Conservation (phyloP, 257 asterid species). For the Ajuga chamaepitys region DNA sequence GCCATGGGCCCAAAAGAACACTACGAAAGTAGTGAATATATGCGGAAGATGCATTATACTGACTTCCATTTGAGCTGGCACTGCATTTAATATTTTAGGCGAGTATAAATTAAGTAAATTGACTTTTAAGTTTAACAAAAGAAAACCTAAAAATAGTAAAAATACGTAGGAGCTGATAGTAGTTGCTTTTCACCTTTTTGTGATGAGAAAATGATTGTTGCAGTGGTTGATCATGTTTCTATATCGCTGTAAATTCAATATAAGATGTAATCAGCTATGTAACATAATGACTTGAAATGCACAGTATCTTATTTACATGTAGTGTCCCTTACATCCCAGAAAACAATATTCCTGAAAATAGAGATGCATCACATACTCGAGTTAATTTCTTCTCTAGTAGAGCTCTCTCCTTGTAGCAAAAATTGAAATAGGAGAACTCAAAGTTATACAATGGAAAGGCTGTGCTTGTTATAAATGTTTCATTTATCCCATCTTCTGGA, state of each 20-base stretch:
- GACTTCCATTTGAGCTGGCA: neutral
- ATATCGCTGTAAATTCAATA: neutral
- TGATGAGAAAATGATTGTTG: conserved; percentile 1
- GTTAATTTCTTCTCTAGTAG: neutral
- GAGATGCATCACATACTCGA: neutral
- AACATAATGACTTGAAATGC: neutral
- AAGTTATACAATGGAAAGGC: neutral
- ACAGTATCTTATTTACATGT: neutral
- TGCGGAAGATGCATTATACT: conserved; percentile 5
- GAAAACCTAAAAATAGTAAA: neutral
- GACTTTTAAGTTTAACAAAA: neutral
- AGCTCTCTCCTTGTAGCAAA: neutral
- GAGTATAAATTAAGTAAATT: too few species aligned
- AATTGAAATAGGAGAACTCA: neutral
- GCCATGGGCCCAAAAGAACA: neutral
- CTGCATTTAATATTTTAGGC: neutral
- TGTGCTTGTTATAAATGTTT: neutral
- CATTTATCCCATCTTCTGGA: neutral
- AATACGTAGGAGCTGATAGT: neutral
- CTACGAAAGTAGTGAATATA: neutral
- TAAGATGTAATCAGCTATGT: neutral
- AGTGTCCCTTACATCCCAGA: neutral
- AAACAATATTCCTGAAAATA: neutral
- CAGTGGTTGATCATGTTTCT: neutral
- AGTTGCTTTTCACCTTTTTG: neutral